These are phyloP conservation scores for Xylariaceae sp. DNA, from an alignment of 2,329 filamentous ascomycete species.

Conservation along the genomic window DNA sequence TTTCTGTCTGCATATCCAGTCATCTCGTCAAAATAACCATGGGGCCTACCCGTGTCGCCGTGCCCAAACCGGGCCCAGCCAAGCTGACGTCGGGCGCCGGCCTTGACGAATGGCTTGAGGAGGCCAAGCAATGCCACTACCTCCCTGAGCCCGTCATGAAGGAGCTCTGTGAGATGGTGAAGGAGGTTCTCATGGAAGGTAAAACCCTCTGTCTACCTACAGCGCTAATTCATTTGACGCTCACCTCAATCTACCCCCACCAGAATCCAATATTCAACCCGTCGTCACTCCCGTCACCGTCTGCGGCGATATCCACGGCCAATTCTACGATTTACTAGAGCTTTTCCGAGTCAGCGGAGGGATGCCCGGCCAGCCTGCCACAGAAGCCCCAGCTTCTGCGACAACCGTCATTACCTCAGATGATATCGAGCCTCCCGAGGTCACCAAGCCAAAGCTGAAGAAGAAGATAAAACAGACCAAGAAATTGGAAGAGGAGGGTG, in stretches of 20 bases:
- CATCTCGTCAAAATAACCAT: conserved; percentile 15
- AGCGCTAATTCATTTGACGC: background rate
- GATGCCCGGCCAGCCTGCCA: conserved; percentile 81
- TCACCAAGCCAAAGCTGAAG: conserved; percentile 80
- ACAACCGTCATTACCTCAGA: conserved; percentile 80
- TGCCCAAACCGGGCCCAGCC: conserved; percentile 89
- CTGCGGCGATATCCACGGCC: conserved; percentile 96
- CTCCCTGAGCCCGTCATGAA: conserved; percentile 97
- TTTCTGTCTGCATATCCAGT: background rate
- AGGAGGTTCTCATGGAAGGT: conserved; percentile 99
- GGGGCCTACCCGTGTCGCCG: conserved; percentile 37
- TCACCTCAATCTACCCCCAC: conserved; percentile 2
- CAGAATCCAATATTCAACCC: conserved; percentile 98
- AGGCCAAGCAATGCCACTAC: conserved; percentile 96
- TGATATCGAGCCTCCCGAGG: conserved; percentile 87
- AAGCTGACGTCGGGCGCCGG: conserved; percentile 78
- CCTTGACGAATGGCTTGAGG: conserved; percentile 92
- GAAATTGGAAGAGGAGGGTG: conserved; percentile 45
- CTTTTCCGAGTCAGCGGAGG: conserved; percentile 94
- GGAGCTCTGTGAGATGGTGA: conserved; percentile 96
- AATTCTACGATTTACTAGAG: conserved; percentile 97
- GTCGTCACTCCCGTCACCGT: conserved; percentile 94
- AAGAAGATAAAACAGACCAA: conserved; percentile 74
- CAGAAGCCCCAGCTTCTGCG: conserved; percentile 63
- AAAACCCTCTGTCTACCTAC: conserved; percentile 22